Evolutionary conservation across 1,139 yeast species (phyloP).

Genomic region (Blastobotrys aristatus): DNA sequence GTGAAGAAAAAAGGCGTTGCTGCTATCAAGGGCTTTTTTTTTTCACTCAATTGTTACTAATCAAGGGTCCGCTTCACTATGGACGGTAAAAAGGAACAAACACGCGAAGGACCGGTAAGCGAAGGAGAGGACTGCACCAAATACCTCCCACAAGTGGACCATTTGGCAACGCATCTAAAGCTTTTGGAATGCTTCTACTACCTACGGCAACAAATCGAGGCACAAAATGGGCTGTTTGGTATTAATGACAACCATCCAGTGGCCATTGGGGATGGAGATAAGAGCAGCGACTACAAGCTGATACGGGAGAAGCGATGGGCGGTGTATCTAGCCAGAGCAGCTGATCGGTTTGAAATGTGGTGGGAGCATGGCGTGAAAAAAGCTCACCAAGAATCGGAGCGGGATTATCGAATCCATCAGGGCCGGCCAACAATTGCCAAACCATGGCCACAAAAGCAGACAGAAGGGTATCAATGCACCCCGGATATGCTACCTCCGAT

Average conservation of each 20-base stretch:
- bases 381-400: background rate
- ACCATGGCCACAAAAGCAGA: background rate
- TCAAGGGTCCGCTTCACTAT: too few relatives aligned
- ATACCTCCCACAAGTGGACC: background rate
- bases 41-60: too few relatives aligned
- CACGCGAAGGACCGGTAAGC: background rate
- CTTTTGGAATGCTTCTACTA: slow-evolving; percentile 33
- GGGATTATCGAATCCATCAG: background rate
- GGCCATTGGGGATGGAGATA: background rate
- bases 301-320: slow-evolving; percentile 33
- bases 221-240: slow-evolving; percentile 20
- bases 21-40: too few relatives aligned
- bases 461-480: background rate
- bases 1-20: too few relatives aligned
- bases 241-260: background rate
- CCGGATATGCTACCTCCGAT: slow-evolving; percentile 33
- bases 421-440: background rate
- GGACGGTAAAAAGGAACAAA: too few relatives aligned
- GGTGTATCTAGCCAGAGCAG: slow-evolving; percentile 34
- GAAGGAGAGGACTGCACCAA: background rate
- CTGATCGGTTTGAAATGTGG: slow-evolving; percentile 34
- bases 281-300: background rate
- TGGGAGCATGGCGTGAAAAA: slow-evolving; percentile 14
- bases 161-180: slow-evolving; percentile 33
- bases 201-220: slow-evolving; percentile 26